Conservation (phyloP, 2,329 filamentous ascomycete species). For the Neophaeococcomyces mojaviensis region DNA sequence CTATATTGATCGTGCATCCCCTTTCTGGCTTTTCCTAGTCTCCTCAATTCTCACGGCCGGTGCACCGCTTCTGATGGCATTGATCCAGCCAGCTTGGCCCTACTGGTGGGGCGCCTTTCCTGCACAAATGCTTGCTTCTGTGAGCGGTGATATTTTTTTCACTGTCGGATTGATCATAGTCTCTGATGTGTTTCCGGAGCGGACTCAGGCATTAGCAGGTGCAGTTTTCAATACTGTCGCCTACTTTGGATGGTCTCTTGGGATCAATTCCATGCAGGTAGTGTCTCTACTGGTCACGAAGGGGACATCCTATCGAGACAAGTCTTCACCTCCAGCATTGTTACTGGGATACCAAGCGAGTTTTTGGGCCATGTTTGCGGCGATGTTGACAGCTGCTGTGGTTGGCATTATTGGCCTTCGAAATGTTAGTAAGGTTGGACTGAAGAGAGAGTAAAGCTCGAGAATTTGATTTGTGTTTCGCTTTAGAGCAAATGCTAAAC, state of each 20-base stretch:
- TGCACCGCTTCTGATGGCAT: constrained; percentile 49
- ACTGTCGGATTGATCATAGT: constrained; percentile 49
- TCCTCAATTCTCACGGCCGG: constrained; percentile 38
- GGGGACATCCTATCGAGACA: constrained; percentile 25
- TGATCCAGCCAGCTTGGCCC: constrained; percentile 40
- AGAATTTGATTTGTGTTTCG: no score
- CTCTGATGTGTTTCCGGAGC: constrained; percentile 47
- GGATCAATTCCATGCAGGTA: constrained; percentile 45
- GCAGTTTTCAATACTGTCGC: constrained; percentile 54
- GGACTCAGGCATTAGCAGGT: constrained; percentile 53
- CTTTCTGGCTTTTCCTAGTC: constrained; percentile 34
- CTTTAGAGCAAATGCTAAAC: no score
- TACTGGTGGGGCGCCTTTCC: constrained; percentile 47
- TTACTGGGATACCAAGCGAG: constrained; percentile 47
- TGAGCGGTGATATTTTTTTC: constrained; percentile 37
- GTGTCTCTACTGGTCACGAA: constrained; percentile 38
- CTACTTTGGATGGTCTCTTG: constrained; percentile 50
- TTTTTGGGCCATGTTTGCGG: constrained; percentile 48
- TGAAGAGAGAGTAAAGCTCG: constrained; percentile 32
- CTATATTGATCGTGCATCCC: constrained; percentile 38
- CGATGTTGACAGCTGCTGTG: constrained; percentile 32
- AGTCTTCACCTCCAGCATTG: constrained; percentile 28
- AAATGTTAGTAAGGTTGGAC: constrained; percentile 43
- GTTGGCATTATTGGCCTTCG: constrained; percentile 39
- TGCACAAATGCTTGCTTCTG: constrained; percentile 25